These are phyloP conservation scores for Ophiostoma tasmaniense DNA, from an alignment of 2,329 filamentous ascomycete species.

Conservation along the genomic window DNA sequence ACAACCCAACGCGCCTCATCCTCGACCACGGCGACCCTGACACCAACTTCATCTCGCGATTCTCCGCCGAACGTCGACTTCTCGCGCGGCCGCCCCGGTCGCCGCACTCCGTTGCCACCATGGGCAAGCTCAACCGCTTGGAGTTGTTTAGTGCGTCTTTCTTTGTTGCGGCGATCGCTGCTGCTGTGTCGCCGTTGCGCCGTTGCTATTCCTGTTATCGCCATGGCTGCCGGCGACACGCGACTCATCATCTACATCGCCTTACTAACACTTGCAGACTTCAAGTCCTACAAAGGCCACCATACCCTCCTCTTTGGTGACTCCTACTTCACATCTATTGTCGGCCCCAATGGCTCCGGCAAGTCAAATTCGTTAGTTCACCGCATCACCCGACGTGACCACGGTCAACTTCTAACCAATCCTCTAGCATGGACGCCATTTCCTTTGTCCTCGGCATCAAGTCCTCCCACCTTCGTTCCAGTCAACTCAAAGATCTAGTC, in stretches of 20 bases:
- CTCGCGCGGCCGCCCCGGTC: constrained; percentile 12
- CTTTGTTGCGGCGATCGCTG: not conserved
- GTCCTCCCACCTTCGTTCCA: constrained; percentile 91
- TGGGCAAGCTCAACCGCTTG: constrained; percentile 93
- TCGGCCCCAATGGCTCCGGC: constrained; percentile 97
- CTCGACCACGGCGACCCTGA: not conserved
- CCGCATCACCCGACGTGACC: constrained; percentile 35
- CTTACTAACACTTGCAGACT: constrained; percentile 50
- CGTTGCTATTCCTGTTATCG: not conserved
- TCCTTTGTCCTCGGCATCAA: constrained; percentile 98
- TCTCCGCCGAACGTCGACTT: not conserved
- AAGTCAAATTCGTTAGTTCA: constrained; percentile 72
- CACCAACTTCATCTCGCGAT: not conserved
- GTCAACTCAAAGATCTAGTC: constrained; percentile 86
- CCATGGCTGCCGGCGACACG: not conserved
- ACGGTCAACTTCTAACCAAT: not conserved
- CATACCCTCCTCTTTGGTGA: constrained; percentile 92
- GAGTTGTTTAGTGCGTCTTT: constrained; percentile 75
- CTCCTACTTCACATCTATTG: constrained; percentile 98
- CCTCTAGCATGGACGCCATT: constrained; percentile 86
- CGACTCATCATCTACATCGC: not conserved
- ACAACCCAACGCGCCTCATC: constrained; percentile 3
- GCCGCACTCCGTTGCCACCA: constrained; percentile 31
- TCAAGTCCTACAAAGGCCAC: constrained; percentile 98
- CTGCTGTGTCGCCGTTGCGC: not conserved